phyloP scores from a whole-genome alignment of 306 rosid species.

The Cicer bijugum region DNA sequence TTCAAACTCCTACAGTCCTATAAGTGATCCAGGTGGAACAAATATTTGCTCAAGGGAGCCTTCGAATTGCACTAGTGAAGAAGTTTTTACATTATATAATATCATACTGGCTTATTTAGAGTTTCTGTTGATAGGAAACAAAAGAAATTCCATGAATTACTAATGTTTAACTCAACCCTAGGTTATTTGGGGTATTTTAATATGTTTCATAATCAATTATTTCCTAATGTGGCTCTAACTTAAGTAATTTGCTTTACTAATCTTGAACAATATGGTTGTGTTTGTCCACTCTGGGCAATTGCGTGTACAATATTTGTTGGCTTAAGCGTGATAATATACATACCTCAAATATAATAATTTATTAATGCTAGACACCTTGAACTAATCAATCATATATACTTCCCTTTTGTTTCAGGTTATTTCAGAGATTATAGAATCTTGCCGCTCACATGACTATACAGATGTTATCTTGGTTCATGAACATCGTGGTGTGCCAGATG shows the following conservation, averaged over 20 bases:
- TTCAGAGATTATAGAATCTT: constrained; percentile 84
- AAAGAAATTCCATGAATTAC: background rate
- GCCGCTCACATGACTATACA: constrained; percentile 84
- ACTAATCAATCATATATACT: background rate
- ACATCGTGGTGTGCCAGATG: constrained; percentile 97
- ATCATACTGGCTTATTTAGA: background rate
- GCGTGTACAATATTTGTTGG: constrained; percentile 12
- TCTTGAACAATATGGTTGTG: background rate
- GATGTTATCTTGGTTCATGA: constrained; percentile 92
- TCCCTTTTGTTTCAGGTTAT: constrained; percentile 65
- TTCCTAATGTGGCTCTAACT: constrained; percentile 1
- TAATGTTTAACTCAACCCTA: constrained; percentile 6
- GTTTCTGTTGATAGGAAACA: background rate
- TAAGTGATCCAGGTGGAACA: background rate
- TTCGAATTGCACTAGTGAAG: background rate
- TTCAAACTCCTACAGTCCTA: background rate
- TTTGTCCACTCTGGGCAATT: constrained; percentile 12
- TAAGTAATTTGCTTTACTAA: constrained; percentile 7
- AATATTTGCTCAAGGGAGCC: no score
- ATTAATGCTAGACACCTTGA: constrained; percentile 10
- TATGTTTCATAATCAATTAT: constrained; percentile 13
- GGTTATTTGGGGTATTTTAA: constrained; percentile 1
- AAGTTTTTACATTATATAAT: background rate
- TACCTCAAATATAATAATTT: constrained; percentile 14
- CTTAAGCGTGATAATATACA: constrained; percentile 8